Percentiles rank a stretch among this genome's conserved stretches.
Evolutionary conservation across 1,284 basidiomycete species (phyloP).

Genomic region (Trametes pubescens): DNA sequence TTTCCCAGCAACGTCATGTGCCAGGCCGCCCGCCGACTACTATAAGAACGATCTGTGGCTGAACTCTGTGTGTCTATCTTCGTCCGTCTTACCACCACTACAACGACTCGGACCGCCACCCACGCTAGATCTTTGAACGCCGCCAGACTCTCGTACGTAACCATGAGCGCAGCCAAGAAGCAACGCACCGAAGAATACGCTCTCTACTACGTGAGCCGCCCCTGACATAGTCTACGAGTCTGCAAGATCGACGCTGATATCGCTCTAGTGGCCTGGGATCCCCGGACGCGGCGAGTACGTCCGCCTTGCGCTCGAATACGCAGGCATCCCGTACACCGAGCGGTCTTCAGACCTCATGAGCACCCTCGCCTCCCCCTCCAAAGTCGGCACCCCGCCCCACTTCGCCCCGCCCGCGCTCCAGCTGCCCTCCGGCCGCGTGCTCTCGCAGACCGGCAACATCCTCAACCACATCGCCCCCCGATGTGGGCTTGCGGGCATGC

Average conservation of each 20-base stretch:
- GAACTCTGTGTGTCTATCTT: conserved; percentile 4
- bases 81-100: conserved; percentile 6
- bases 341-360: conserved; percentile 31
- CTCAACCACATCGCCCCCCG: conserved; percentile 52
- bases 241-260: too few relatives aligned
- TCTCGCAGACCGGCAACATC: conserved; percentile 53
- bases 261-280: conserved; percentile 45
- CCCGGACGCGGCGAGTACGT: conserved; percentile 58
- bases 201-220: too few relatives aligned
- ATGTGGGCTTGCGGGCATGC: conserved; percentile 46
- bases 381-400: conserved; percentile 42
- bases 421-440: conserved; percentile 41
- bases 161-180: too few relatives aligned
- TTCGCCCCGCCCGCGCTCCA: conserved; percentile 50
- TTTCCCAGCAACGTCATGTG: conserved; percentile 5
- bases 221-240: too few relatives aligned
- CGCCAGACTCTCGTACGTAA: too few relatives aligned
- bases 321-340: conserved; percentile 50
- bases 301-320: conserved; percentile 54
- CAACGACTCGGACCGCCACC: too few relatives aligned
- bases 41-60: conserved; percentile 4
- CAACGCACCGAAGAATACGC: too few relatives aligned
- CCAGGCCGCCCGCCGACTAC: not conserved
- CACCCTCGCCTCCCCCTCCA: conserved; percentile 30
- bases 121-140: too few relatives aligned